Evolutionary conservation across 768 basidiomycete genomes (phyloP).

Genomic region (Tulasnella sp.): DNA sequence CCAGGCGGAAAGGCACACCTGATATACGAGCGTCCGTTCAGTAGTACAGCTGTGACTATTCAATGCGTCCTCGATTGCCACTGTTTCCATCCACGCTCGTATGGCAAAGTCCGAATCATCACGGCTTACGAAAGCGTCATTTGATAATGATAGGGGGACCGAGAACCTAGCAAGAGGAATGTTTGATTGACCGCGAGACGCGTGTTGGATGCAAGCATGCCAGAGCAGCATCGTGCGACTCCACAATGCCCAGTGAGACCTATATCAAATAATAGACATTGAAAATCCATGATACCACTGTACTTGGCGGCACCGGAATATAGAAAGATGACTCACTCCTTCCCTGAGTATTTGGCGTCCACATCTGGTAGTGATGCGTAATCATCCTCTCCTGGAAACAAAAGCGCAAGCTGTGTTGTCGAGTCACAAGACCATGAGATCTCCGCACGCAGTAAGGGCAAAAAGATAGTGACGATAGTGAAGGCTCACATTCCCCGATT

Average conservation of each 20-base stretch:
- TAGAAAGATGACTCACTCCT: constrained; percentile 5
- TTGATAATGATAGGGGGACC: no score
- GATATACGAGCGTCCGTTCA: constrained; percentile 11
- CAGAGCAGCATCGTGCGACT: constrained; percentile 8
- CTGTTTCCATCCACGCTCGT: constrained; percentile 15
- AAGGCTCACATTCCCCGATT: constrained; percentile 11
- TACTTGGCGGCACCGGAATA: not conserved
- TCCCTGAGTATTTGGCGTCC: constrained; percentile 1
- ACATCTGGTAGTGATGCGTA: not conserved
- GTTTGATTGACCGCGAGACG: not conserved
- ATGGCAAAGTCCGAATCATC: constrained; percentile 10
- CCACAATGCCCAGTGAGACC: constrained; percentile 11
- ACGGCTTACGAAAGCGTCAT: not conserved
- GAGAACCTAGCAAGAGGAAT: no score
- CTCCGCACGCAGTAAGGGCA: no score
- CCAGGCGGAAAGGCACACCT: not conserved
- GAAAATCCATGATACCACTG: not conserved
- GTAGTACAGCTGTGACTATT: constrained; percentile 12
- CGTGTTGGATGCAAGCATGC: not conserved
- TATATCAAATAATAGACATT: not conserved
- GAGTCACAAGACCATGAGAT: not conserved
- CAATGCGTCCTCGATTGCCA: constrained; percentile 13
- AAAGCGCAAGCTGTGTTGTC: constrained; percentile 3
- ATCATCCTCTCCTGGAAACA: constrained; percentile 15
- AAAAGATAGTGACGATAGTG: no score